Base-by-base conservation (phyloP, 2,329 filamentous ascomycete species). In the Cladosporium sphaerospermum region DNA sequence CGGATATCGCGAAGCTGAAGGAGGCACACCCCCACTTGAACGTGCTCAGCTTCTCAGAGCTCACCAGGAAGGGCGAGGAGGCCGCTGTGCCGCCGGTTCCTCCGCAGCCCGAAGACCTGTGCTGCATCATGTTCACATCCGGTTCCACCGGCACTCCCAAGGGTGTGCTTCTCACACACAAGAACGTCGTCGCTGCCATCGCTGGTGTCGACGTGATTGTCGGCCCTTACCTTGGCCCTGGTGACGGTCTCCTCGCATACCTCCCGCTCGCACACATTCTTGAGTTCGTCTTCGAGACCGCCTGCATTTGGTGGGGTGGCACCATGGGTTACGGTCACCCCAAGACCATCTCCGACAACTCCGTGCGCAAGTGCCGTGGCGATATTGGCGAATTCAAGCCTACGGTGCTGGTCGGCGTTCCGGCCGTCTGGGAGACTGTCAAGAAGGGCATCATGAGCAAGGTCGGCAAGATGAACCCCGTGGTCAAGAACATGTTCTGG, bases 351-450 rank as follows among this genome's bases (percentile, higher is more conserved):
- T 88, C 91, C 7, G 92, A 97, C 67, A 73, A 76, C 3, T 95
- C 88, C 16, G 86, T 95, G 72, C 84, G 85, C 60, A 93, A 97
- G 71, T 96, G 88, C 75, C 83, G 85, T 61, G 92, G 93, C 62
- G 93, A 99, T 64, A 96, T 99, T 73, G 86, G 88, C 56, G 91
- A 96, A 66, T 86, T 97, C 68, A 81, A 81, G 62, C 93, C 93
- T 1, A 95, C 90, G 2, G 81, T 96, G 67, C 81, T 99, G 68
- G 87, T 96, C 37, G 93, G 93, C 69, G 93, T 99, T 3, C 93
- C 93, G 1, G 91, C 95, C 54, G 86, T 99, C 32, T 99, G 92
- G 91, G 93, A 99, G 74, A 91, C 89, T 1, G 86, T 99, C 64
- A 92, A 90, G 77, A 99, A 99, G 78, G 93, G 93, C 52, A 88